Base-by-base conservation (phyloP, 2,329 filamentous ascomycete genomes). In the Teratosphaeria zuluensis region DNA sequence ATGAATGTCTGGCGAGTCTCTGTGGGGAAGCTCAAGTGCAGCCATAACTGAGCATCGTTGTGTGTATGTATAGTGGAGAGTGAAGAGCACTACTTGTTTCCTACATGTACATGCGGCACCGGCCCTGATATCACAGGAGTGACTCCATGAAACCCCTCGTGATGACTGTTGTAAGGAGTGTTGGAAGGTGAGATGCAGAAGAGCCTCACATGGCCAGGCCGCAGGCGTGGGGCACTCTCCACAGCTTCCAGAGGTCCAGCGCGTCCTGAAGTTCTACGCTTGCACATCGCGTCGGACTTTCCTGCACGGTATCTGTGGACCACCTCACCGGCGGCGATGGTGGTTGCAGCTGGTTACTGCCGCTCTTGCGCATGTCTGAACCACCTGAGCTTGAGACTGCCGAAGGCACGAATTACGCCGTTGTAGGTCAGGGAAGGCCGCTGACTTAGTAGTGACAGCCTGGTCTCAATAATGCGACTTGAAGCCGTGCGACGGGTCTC, bases 1-100 rank as follows among this genome's bases (percentile, higher is more conserved):
- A 51, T 73, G 71, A 30, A 86, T 71, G 35, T 79, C 73, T 1
- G 80, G 73, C 1, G 81, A 81, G 60, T 78, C 72, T 51, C 76
- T 74, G 54, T 70, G 64, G 12, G 81, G 82, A 24, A 84, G 57
- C 28, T 48, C 48, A 35, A 28, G 14, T 46, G 28, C 24, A 19
- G 33, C 55, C 55, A 56, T 56, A 28, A 19, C 31, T 48, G 7
- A 19, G 2, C 42, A 21, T n/a, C 42, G 54, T 19, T 11, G 24
- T 9, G 21, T 7, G 31, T 30, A 53, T 53, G 51, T 5, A 9
- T 14, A n/a, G 51, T 24, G 53, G 38, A 12, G 33, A 55, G 19
- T 3, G 14, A 19, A 55, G 31, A 42, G 35, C 11, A 16, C 12
- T 42, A 42, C 35, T 42, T 42, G 14, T 16, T 14, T 11, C 35